These are phyloP conservation scores for Boletus reticulatus DNA, from an alignment of 768 basidiomycete species.

Conservation along the genomic window DNA sequence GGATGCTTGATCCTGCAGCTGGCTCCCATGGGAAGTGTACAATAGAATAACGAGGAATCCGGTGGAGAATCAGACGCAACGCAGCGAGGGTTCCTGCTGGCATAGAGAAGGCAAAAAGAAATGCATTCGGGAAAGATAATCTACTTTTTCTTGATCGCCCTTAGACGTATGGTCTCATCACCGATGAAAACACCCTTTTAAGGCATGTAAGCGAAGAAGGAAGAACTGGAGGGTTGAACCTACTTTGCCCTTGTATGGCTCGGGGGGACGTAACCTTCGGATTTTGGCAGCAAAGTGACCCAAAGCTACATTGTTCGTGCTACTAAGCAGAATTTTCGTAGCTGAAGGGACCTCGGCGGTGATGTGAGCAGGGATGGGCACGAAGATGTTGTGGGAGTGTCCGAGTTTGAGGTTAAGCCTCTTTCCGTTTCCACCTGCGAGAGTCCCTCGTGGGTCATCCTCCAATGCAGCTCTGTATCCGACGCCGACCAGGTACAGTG, in stretches of 20 bases:
- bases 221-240: slow-evolving; percentile 24
- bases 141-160: slow-evolving; percentile 95
- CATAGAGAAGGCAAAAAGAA: neutral
- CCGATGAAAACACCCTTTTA: slow-evolving; percentile 89
- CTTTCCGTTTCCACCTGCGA: slow-evolving; percentile 57
- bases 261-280: slow-evolving; percentile 81
- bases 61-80: neutral
- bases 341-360: slow-evolving; percentile 76
- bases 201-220: slow-evolving; percentile 1
- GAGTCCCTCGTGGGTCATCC: slow-evolving; percentile 63
- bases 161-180: slow-evolving; percentile 88
- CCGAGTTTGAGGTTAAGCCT: slow-evolving; percentile 90
- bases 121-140: slow-evolving; percentile 15
- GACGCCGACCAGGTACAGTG: slow-evolving; percentile 90
- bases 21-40: neutral
- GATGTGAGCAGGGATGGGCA: slow-evolving; percentile 81
- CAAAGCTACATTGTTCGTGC: slow-evolving; percentile 85
- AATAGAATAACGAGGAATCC: too few relatives aligned
- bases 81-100: neutral
- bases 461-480: slow-evolving; percentile 91
- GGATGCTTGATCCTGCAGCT: neutral
- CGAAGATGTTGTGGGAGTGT: slow-evolving; percentile 82
- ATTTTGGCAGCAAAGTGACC: slow-evolving; percentile 89
- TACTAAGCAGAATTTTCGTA: slow-evolving; percentile 79
- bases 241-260: slow-evolving; percentile 98